These are phyloP conservation scores for Cadophora luteo-olivacea DNA, from an alignment of 2,329 filamentous ascomycete genomes.

Conservation along the genomic window DNA sequence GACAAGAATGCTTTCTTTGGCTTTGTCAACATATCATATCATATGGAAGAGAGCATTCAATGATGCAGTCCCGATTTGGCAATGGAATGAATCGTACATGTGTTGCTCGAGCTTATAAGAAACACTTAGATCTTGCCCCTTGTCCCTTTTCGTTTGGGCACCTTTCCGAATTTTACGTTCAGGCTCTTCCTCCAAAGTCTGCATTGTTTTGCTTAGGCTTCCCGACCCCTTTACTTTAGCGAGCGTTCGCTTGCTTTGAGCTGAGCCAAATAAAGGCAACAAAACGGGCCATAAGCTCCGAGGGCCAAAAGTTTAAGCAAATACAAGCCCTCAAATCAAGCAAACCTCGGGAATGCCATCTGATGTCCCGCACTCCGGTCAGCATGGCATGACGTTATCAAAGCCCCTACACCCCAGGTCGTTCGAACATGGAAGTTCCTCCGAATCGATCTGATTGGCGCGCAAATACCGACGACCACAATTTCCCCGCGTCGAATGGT, in stretches of 20 bases:
- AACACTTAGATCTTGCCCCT: too few relatives aligned
- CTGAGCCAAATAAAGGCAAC: neutral
- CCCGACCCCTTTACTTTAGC: neutral
- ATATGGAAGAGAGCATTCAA: too few relatives aligned
- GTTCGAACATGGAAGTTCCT: neutral
- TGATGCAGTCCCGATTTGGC: too few relatives aligned
- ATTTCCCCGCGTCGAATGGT: constrained; percentile 16
- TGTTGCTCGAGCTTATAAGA: too few relatives aligned
- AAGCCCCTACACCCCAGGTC: neutral
- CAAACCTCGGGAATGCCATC: neutral
- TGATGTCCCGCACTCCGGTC: neutral
- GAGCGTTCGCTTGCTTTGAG: constrained; percentile 1
- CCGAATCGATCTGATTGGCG: constrained; percentile 20
- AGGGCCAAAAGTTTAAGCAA: neutral
- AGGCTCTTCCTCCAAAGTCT: neutral
- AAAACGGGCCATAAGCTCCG: neutral
- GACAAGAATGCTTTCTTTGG: too few relatives aligned
- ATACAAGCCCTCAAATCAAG: neutral
- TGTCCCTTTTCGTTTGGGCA: too few relatives aligned
- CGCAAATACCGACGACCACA: constrained; percentile 5
- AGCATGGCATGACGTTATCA: constrained; percentile 3
- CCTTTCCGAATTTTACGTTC: neutral
- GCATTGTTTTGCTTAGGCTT: neutral
- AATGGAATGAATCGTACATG: too few relatives aligned
- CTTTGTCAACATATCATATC: too few relatives aligned